Conservation (phyloP, 78 protist species). For the Dictyostelium firmibasis region DNA sequence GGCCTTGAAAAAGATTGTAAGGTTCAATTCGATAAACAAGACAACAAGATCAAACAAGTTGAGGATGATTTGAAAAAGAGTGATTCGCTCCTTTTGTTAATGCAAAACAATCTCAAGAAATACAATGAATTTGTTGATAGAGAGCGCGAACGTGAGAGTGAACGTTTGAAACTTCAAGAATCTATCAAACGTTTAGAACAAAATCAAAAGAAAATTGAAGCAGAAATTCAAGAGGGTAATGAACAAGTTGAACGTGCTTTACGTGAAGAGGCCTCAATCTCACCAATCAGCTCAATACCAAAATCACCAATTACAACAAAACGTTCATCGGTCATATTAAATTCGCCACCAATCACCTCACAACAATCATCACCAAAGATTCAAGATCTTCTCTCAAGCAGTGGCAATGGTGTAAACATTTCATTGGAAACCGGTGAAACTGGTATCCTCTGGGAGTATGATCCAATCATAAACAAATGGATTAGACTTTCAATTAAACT, state of each 20-base stretch:
- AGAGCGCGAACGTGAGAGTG: conserved; percentile 51
- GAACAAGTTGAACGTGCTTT: conserved; percentile 77
- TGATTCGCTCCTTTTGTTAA: conserved; percentile 43
- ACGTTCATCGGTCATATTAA: neutral
- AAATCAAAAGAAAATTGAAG: conserved; percentile 71
- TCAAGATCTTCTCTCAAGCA: neutral
- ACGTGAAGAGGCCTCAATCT: conserved; percentile 24
- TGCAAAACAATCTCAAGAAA: conserved; percentile 66
- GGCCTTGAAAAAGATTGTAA: conserved; percentile 20
- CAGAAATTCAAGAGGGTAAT: conserved; percentile 78
- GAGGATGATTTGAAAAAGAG: conserved; percentile 65
- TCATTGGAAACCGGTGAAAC: conserved; percentile 39
- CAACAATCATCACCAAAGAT: conserved; percentile 19
- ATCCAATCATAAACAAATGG: conserved; percentile 66
- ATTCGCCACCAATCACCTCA: conserved; percentile 11
- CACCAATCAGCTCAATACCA: conserved; percentile 16
- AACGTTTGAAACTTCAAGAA: conserved; percentile 31
- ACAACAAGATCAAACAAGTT: conserved; percentile 26
- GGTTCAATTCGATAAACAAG: conserved; percentile 49
- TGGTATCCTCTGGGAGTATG: conserved; percentile 74
- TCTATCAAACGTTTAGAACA: conserved; percentile 14
- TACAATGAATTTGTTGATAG: conserved; percentile 52
- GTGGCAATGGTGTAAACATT: neutral
- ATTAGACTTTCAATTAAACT: conserved; percentile 56
- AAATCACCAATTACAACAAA: conserved; percentile 49